These are phyloP conservation scores for Apiospora koreana DNA, from an alignment of 2,329 filamentous ascomycete species.

Conservation along the genomic window DNA sequence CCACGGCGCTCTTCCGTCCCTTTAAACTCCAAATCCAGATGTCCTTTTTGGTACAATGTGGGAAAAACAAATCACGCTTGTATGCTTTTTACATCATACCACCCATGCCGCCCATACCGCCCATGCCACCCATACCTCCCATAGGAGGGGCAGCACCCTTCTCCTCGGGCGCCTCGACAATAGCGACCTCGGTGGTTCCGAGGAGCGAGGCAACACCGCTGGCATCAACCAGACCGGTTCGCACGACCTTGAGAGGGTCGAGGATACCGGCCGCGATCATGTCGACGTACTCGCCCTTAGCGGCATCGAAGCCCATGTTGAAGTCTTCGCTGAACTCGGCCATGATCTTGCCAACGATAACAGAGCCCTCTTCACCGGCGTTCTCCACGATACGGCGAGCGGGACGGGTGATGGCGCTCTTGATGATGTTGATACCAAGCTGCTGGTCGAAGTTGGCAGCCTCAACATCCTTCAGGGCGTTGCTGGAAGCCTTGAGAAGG, in stretches of 20 bases:
- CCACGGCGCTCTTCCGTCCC: slow-evolving; percentile 37
- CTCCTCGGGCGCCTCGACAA: slow-evolving; percentile 93
- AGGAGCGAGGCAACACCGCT: slow-evolving; percentile 95
- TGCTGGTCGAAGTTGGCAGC: slow-evolving; percentile 97
- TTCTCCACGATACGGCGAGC: slow-evolving; percentile 97
- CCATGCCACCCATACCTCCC: slow-evolving; percentile 67
- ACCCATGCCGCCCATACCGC: slow-evolving; percentile 50
- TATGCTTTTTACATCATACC: slow-evolving; percentile 58
- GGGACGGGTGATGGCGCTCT: slow-evolving; percentile 95
- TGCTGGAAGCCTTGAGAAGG: slow-evolving; percentile 92
- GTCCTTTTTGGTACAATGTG: slow-evolving; percentile 41
- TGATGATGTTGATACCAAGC: slow-evolving; percentile 95
- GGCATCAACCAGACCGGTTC: slow-evolving; percentile 91
- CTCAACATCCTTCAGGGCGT: slow-evolving; percentile 83
- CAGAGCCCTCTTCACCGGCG: slow-evolving; percentile 91
- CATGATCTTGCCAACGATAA: slow-evolving; percentile 96
- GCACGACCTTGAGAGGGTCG: slow-evolving; percentile 98
- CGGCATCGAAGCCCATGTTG: slow-evolving; percentile 97
- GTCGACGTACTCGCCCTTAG: slow-evolving; percentile 97
- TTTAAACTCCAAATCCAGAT: slow-evolving; percentile 53
- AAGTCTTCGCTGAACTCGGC: slow-evolving; percentile 91
- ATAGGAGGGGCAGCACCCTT: slow-evolving; percentile 69
- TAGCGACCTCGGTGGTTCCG: slow-evolving; percentile 96
- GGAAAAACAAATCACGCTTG: slow-evolving; percentile 22
- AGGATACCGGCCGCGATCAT: slow-evolving; percentile 98